These are phyloP conservation scores for Neofusicoccum cordaticola DNA, from an alignment of 2,329 filamentous ascomycete species.

Conservation along the genomic window DNA sequence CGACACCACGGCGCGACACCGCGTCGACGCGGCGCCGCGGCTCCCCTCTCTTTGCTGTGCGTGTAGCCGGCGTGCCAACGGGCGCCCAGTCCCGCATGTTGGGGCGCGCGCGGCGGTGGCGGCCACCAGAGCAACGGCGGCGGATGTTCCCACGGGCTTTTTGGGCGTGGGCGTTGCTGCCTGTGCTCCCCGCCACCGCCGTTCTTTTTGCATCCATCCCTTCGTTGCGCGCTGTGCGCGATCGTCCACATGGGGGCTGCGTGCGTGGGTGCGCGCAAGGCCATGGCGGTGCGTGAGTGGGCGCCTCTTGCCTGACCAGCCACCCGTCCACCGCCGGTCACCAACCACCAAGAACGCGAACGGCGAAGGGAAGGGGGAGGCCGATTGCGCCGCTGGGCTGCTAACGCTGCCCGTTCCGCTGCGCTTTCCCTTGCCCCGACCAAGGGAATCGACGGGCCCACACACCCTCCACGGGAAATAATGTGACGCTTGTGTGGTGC, in stretches of 20 bases:
- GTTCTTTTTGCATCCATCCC: neutral
- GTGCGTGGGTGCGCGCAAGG: neutral
- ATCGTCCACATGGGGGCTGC: neutral
- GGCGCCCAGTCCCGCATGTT: too few species aligned
- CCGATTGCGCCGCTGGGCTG: neutral
- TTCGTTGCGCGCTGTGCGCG: neutral
- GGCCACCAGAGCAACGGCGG: neutral
- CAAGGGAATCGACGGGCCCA: neutral
- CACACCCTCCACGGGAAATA: neutral
- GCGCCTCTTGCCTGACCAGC: neutral
- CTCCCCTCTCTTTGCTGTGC: neutral
- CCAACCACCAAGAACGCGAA: neutral
- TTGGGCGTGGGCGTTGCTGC: neutral
- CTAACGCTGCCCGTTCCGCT: too few species aligned
- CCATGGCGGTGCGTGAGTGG: neutral
- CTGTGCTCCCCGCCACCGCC: slow-evolving; percentile 5
- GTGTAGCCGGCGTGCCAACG: too few species aligned
- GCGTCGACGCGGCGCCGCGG: neutral
- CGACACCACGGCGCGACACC: neutral
- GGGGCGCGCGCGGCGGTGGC: too few species aligned
- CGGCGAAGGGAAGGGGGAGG: neutral
- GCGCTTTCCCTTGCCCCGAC: neutral
- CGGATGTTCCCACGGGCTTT: neutral
- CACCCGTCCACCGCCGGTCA: neutral
- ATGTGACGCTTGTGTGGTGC: slow-evolving; percentile 4